A percentile compares a stretch with the other conserved stretches of the same genome.
phyloP scores from a whole-genome alignment of 176 grass and related monocot species.

The Cocos nucifera region DNA sequence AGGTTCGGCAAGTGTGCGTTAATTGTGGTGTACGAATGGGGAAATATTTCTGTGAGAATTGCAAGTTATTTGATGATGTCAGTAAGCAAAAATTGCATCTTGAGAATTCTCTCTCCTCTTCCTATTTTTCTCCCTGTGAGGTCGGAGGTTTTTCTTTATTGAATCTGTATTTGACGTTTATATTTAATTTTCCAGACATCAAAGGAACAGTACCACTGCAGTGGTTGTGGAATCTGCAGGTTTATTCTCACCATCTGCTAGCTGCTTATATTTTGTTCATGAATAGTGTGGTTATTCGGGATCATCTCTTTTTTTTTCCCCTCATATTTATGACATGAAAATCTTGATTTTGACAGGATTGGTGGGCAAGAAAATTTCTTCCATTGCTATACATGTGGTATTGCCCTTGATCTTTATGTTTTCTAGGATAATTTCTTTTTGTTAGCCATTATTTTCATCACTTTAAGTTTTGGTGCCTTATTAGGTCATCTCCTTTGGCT shows the following conservation, averaged over 20 bases:
- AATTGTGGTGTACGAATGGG: constrained; percentile 84
- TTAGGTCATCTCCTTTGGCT: too few relatives aligned
- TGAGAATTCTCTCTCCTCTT: neutral
- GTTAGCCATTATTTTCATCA: too few relatives aligned
- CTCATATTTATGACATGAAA: too few relatives aligned
- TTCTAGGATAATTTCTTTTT: too few relatives aligned
- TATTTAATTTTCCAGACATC: constrained; percentile 47
- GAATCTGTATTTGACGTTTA: constrained; percentile 2
- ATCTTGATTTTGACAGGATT: constrained; percentile 36
- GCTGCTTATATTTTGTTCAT: too few relatives aligned
- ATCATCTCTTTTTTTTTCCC: too few relatives aligned
- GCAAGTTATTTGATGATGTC: constrained; percentile 97
- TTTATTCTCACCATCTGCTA: neutral
- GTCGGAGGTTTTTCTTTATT: too few relatives aligned
- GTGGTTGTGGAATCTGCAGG: constrained; percentile 89
- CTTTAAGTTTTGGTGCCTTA: too few relatives aligned
- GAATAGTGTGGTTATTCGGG: too few relatives aligned
- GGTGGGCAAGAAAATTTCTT: constrained; percentile 88
- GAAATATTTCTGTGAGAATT: constrained; percentile 73
- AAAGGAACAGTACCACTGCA: constrained; percentile 90
- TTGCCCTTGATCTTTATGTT: constrained; percentile 8
- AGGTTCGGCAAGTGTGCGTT: constrained; percentile 69
- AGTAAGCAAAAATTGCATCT: constrained; percentile 24
- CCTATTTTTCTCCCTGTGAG: neutral
- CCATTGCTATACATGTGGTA: constrained; percentile 89